Base-by-base conservation (phyloP, 1,284 basidiomycete species). In the Apiotrichum mycotoxinovorans region DNA sequence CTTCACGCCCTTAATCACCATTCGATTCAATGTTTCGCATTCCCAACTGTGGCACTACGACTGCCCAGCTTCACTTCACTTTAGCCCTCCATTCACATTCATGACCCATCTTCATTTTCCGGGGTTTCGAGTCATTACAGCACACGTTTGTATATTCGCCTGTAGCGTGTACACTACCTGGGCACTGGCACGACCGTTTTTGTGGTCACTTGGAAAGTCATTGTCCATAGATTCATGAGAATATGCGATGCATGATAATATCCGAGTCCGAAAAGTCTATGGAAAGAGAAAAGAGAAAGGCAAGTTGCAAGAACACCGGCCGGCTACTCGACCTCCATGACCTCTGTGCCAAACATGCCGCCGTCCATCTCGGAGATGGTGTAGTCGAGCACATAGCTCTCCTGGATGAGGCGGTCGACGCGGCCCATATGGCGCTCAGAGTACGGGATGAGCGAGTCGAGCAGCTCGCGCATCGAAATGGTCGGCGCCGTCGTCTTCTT, bases 311-410 rank as follows among this genome's bases (percentile, higher is more conserved):
- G 5, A 30, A 12, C 30, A 7, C 7, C 30, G 12, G 30, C 30
- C n/a, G 35, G 25, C 40, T 52, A 57, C 41, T 71, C 69, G n/a
- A 70, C 49, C 42, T 73, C 71, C 61, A 74, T 71, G 34, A 68
- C 64, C 52, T 74, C 74, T 12, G 68, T 65, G 22, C 69, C 72
- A 42, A 66, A 72, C 48, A 77, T 43, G 50, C 79, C 65, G 11
- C 74, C 87, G 71, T 94, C 91, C 92, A 96, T 97, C 80, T 94
- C 91, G 27, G 85, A 84, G 12, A 98, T 79, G 47, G 96, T 83
- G 66, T 91, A 96, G 73, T 98, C 94, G 53, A 98, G 83, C 65
- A 96, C 86, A 68, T 91, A 94, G 71, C 89, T 93, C 71, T 98
- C 95, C 76, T 95, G 89, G 42, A 95, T 82, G 57, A 95, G 79